phyloP scores from a whole-genome alignment of 306 rosid species.

The Fagus crenata region DNA sequence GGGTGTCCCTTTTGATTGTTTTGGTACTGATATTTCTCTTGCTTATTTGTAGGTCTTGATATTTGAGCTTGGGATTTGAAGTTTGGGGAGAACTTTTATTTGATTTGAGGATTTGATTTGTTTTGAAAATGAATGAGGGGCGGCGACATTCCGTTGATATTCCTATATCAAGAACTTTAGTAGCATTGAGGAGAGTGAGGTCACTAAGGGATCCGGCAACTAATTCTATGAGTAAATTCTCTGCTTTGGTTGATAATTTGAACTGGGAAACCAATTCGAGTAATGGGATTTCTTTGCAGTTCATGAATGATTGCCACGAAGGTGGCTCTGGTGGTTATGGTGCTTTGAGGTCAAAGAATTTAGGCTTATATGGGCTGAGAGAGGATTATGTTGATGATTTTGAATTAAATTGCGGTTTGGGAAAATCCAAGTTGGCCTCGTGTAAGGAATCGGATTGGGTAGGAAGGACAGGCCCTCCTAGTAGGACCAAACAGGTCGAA shows the following conservation, averaged over 20 bases:
- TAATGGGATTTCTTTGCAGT: constrained; percentile 54
- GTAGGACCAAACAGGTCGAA: constrained; percentile 30
- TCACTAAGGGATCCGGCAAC: constrained; percentile 91
- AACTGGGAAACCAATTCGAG: constrained; percentile 70
- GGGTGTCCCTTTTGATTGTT: constrained; percentile 2
- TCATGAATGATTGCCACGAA: constrained; percentile 38
- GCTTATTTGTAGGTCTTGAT: constrained; percentile 18
- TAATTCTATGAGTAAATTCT: constrained; percentile 59
- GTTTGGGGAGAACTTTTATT: neutral
- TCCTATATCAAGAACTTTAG: constrained; percentile 78
- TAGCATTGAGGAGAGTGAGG: constrained; percentile 79
- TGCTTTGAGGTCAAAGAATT: constrained; percentile 32
- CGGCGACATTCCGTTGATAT: constrained; percentile 82
- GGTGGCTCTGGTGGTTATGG: constrained; percentile 38
- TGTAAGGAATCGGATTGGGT: constrained; percentile 26
- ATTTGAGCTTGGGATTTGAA: constrained; percentile 20
- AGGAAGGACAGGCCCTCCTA: constrained; percentile 13
- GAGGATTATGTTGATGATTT: constrained; percentile 38
- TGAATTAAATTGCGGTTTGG: constrained; percentile 30
- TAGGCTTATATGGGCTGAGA: constrained; percentile 27
- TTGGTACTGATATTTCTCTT: constrained; percentile 13
- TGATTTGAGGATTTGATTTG: neutral
- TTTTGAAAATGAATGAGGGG: constrained; percentile 60
- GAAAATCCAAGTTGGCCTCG: constrained; percentile 38
- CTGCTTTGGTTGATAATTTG: constrained; percentile 53